Base-by-base conservation (phyloP, 495 filamentous ascomycete genomes). In the Daldinia bambusicola region DNA sequence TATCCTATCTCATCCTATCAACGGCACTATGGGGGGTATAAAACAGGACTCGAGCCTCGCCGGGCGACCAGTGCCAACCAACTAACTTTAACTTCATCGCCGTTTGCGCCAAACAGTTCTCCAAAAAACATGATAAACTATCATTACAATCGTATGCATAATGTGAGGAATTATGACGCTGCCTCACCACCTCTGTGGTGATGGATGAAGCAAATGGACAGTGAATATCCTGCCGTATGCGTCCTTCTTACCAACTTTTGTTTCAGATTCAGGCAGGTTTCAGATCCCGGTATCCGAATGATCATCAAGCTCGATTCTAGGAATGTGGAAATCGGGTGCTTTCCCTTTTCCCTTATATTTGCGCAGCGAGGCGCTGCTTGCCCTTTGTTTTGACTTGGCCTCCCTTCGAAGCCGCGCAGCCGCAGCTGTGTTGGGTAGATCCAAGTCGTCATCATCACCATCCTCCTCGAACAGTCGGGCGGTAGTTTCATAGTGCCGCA, bases 361-460 rank as follows among this genome's bases (percentile, higher is more conserved):
- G 41, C 55, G 55, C n/a, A 65, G 30, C 26, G 61, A 57, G 16
- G 50, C 51, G 6, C 31, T 53, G 5, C 69, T 67, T 20, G 74
- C 66, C 8, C 79, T 60, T 61, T 76, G 71, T 10, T 41, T 60
- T 12, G 76, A 55, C 63, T 77, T 83, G 5, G 56, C 67, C 22
- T 82, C 71, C 67, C 79, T 79, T 37, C 79, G 65, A 55, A 79
- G 58, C 56, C 61, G 70, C 2, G 78, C 76, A 5, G 78, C 69
- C 6, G 63, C 67, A 0, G 75, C 53, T 14, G 74, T 64, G 51
- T 80, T 76, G 10, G 75, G 63, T 22, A 74, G 69, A 14, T 74
- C 71, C 13, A 63, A 36, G n/a, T n/a, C n/a, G 26, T 26, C 26
- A 26, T 26, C 26, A 26, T 26, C 26, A 13, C 50, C 66, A 34